Evolutionary conservation across 2,329 filamentous ascomycete genomes (phyloP), one percentile per base, ranked within the genome.

Genomic region (Chalara sp.): DNA sequence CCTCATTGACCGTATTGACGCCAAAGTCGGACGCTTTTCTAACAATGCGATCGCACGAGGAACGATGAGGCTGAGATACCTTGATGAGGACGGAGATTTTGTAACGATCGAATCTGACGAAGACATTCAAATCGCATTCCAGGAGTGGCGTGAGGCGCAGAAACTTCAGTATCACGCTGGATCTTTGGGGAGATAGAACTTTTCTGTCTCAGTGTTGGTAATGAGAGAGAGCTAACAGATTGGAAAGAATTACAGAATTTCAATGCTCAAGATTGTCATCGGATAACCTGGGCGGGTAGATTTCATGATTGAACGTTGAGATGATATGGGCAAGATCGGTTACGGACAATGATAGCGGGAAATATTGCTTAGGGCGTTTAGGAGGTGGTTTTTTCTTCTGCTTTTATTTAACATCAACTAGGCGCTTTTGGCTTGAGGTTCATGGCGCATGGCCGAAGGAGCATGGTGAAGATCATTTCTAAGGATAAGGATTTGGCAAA

Each of bases 101-200:
- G 88, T 99, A 54, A 91, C 86, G 47, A 96, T 99, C 49, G 87
- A 93, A 66, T 92, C 87, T 54, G 93, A 99, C 63, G 93, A 99
- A 62, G 93, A 96, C 59, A 93, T 99, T 42, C 89, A 95, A 63
- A 90, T 93, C 60, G 93, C 93, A 5, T 96, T 99, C 65, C 85
- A 91, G 67, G 91, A 95, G 60, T 96, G 91, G 91, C 83, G 87
- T 33, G 90, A 96, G 64, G 85, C 83, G 59, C 78, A 83, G 61
- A 74, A 76, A 53, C 76, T 80, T 33, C 72, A 78, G 60, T 76
- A 81, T 43, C 76, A 78, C 47, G 76, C 79, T 47, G 85, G 84
- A 42, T 83, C 86, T 58, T 83, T 95, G 90, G 89, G 58, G 90
- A 96, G 75, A 95, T 96, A 68, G 88, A 95, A 67, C 80, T 93